phyloP scores from a whole-genome alignment of 2,329 filamentous ascomycete genomes.

The Parastagonospora avenae region DNA sequence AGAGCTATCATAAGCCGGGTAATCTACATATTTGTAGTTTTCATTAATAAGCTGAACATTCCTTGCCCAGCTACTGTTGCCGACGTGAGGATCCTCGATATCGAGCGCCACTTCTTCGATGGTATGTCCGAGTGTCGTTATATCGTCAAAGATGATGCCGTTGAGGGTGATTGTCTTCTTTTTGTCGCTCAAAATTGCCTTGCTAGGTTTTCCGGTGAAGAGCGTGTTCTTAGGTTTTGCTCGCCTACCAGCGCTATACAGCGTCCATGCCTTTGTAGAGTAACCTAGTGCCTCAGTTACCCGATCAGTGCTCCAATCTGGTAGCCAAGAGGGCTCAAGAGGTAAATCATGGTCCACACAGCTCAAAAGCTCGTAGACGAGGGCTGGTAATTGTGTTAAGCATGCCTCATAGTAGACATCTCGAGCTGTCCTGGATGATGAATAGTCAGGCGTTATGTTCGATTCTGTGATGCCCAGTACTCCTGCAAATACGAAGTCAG shows the following conservation, averaged over 20 bases:
- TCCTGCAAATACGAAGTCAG: too few species aligned
- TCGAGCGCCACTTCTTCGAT: slow-evolving; percentile 13
- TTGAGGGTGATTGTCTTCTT: slow-evolving; percentile 12
- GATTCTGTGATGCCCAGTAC: slow-evolving; percentile 23
- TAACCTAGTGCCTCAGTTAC: slow-evolving; percentile 26
- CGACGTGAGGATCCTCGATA: slow-evolving; percentile 10
- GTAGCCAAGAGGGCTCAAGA: slow-evolving; percentile 27
- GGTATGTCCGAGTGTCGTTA: slow-evolving; percentile 11
- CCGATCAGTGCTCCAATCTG: slow-evolving; percentile 27
- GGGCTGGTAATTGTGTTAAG: slow-evolving; percentile 8
- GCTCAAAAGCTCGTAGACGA: slow-evolving; percentile 18
- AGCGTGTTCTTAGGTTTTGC: not conserved
- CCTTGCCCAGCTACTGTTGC: slow-evolving; percentile 10
- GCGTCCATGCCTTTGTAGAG: slow-evolving; percentile 22
- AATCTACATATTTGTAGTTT: not conserved
- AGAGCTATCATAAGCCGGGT: slow-evolving; percentile 8
- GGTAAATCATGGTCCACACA: slow-evolving; percentile 30
- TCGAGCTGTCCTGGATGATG: slow-evolving; percentile 7
- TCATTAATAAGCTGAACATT: slow-evolving; percentile 12
- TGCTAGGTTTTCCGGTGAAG: not conserved
- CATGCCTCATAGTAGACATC: slow-evolving; percentile 27
- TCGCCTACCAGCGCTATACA: slow-evolving; percentile 21
- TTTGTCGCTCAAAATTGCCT: slow-evolving; percentile 5
- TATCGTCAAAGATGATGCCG: slow-evolving; percentile 23
- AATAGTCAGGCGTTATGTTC: slow-evolving; percentile 20